phyloP scores from a whole-genome alignment of 148 eudicot species.

The Rhododendron henanense region DNA sequence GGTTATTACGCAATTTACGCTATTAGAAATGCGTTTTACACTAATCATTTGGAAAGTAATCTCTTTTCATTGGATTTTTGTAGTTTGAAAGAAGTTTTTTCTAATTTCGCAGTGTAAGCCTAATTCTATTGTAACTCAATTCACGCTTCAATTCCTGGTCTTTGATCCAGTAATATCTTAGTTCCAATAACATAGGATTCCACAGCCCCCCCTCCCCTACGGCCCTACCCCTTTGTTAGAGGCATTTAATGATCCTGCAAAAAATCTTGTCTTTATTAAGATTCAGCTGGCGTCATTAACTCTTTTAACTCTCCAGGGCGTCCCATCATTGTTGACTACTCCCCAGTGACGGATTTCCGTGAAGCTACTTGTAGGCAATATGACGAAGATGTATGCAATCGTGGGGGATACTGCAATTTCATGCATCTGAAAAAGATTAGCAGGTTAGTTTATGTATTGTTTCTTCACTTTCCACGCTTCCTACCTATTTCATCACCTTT shows the following conservation, averaged over 20 bases:
- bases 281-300: background rate
- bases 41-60: background rate
- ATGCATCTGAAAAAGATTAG: conserved; percentile 94
- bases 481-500: background rate
- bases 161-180: background rate
- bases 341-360: conserved; percentile 94
- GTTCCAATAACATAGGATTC: background rate
- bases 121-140: background rate
- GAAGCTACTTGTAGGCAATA: conserved; percentile 97
- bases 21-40: background rate
- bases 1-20: background rate
- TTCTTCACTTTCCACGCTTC: background rate
- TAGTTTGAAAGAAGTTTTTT: background rate
- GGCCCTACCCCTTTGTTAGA: background rate
- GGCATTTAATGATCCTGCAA: background rate
- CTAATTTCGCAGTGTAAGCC: background rate
- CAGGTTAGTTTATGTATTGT: conserved; percentile 44
- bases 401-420: conserved; percentile 94
- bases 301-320: conserved; percentile 38
- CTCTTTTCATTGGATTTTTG: background rate
- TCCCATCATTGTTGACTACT: conserved; percentile 92
- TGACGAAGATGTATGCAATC: conserved; percentile 84
- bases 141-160: background rate
- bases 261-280: background rate
- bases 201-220: background rate